A percentile compares a stretch with the other conserved stretches of the same genome.
phyloP scores from a whole-genome alignment of 1,284 basidiomycete genomes.

The Pholiota adiposa region DNA sequence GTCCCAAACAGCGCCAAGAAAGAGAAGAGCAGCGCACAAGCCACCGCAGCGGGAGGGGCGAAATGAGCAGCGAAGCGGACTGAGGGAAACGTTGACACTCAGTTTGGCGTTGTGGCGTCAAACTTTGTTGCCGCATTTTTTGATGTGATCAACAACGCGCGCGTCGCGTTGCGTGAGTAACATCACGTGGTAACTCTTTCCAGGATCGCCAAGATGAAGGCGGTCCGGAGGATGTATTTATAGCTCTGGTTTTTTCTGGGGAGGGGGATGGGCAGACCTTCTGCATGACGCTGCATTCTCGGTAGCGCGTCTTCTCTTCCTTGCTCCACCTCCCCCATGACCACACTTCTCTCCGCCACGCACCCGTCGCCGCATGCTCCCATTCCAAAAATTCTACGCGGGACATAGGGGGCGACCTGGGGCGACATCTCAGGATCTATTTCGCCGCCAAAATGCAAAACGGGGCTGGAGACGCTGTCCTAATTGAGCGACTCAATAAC shows the following conservation, averaged over 20 bases:
- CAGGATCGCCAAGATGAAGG: not conserved
- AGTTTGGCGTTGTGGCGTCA: not conserved
- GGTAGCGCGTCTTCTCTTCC: not conserved
- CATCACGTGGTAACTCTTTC: conserved; percentile 14
- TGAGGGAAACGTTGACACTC: not conserved
- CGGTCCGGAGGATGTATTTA: not conserved
- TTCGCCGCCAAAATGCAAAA: not conserved
- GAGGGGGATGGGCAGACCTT: not conserved
- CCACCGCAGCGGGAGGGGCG: not conserved
- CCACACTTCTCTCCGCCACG: not conserved
- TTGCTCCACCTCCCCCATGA: not conserved
- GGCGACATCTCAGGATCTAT: not conserved
- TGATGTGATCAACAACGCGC: conserved; percentile 23
- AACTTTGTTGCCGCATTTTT: not conserved
- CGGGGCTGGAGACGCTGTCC: not conserved
- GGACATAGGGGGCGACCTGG: not conserved
- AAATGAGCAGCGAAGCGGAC: not conserved
- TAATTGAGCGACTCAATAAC: not conserved
- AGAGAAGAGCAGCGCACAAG: not conserved
- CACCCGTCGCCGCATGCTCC: not conserved
- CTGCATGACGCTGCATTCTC: conserved; percentile 3
- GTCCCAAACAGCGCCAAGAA: not conserved
- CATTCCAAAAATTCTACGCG: not conserved
- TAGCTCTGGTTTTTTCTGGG: not conserved
- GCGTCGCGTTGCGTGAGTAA: conserved; percentile 21